phyloP scores from a whole-genome alignment of 2,329 filamentous ascomycete genomes.

The Sporothrix variecibatus region DNA sequence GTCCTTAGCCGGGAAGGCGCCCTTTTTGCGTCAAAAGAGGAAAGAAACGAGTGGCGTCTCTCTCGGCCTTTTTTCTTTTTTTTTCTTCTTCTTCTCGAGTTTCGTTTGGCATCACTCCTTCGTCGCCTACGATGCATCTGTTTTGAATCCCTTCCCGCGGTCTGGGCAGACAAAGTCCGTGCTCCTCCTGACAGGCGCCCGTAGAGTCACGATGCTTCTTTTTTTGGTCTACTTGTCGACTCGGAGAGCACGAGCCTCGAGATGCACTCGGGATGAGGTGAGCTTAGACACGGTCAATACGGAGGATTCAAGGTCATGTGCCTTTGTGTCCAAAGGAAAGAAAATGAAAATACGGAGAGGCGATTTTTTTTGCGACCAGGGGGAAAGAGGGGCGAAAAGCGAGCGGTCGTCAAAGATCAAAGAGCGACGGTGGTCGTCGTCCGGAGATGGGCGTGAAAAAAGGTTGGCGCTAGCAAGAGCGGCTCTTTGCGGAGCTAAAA shows the following conservation, averaged over 20 bases:
- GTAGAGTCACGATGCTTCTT: background rate
- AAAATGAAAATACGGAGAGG: background rate
- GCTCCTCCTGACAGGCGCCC: background rate
- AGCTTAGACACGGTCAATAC: background rate
- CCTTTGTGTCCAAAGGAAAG: background rate
- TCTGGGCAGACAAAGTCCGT: background rate
- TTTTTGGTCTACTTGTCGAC: background rate
- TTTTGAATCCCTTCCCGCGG: background rate
- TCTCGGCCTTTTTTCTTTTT: background rate
- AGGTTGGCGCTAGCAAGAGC: background rate
- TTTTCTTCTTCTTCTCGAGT: background rate
- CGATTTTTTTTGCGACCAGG: background rate
- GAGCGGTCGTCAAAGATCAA: too few species aligned
- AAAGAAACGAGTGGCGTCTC: background rate
- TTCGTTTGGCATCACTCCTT: background rate
- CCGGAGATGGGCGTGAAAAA: background rate
- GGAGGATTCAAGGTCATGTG: background rate
- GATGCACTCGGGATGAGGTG: background rate
- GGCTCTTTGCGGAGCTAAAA: slow-evolving; percentile 13
- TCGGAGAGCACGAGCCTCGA: background rate
- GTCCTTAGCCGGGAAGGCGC: background rate
- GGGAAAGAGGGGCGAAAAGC: too few species aligned
- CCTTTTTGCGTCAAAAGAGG: background rate
- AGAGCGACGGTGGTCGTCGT: background rate
- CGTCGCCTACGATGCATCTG: background rate